Percentiles rank a stretch among this genome's conserved stretches.
phyloP scores from a whole-genome alignment of 352 stramenopile genomes.

The Phytophthora podocarpi region DNA sequence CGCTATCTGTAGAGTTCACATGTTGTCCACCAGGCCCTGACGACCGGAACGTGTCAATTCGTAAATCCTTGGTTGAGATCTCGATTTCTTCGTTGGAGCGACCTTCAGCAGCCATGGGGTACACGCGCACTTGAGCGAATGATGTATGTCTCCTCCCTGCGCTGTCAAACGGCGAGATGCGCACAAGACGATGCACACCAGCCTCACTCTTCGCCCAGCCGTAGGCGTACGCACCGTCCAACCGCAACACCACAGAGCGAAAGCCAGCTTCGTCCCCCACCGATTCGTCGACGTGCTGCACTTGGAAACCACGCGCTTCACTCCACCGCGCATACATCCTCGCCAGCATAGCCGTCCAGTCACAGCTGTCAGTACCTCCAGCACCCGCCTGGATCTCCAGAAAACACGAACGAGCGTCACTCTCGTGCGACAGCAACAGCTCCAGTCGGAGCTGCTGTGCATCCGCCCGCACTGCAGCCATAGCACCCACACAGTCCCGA shows the following conservation, averaged over 20 bases:
- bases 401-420: slow-evolving; percentile 71
- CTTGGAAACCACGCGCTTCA: slow-evolving; percentile 46
- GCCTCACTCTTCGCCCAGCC: slow-evolving; percentile 95
- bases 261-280: slow-evolving; percentile 74
- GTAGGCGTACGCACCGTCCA: slow-evolving; percentile 87
- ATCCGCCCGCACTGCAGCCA: slow-evolving; percentile 43
- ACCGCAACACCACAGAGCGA: slow-evolving; percentile 56
- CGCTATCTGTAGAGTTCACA: slow-evolving; percentile 98
- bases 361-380: slow-evolving; percentile 94
- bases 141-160: slow-evolving; percentile 94
- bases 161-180: slow-evolving; percentile 95
- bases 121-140: slow-evolving; percentile 91
- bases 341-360: slow-evolving; percentile 96
- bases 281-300: slow-evolving; percentile 91
- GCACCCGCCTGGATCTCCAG: slow-evolving; percentile 83
- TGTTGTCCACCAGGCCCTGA: slow-evolving; percentile 96
- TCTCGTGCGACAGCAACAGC: slow-evolving; percentile 61
- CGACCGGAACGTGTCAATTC: slow-evolving; percentile 94
- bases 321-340: slow-evolving; percentile 94
- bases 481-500: slow-evolving; percentile 50
- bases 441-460: slow-evolving; percentile 65
- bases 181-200: slow-evolving; percentile 95
- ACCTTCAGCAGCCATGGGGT: slow-evolving; percentile 54
- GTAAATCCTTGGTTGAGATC: slow-evolving; percentile 87
- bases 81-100: slow-evolving; percentile 43